Percentiles rank a stretch among this genome's conserved stretches.
phyloP scores from a whole-genome alignment of 306 rosid species.

The Gynostemma pentaphyllum region DNA sequence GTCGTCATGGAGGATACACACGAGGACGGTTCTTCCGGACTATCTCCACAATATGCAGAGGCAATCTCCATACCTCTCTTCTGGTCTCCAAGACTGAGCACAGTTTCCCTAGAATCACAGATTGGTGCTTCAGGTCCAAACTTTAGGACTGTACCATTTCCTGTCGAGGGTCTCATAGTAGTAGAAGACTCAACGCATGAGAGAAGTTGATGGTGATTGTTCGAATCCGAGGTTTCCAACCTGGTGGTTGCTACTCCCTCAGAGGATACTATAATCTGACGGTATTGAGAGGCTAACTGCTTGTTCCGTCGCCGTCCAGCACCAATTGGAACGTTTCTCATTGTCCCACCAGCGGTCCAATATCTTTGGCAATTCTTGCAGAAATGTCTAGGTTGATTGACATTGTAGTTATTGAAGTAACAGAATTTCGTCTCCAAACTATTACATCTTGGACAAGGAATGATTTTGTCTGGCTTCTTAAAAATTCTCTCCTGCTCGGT shows the following conservation, averaged over 20 bases:
- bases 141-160: constrained; percentile 29
- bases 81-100: constrained; percentile 31
- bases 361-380: constrained; percentile 75
- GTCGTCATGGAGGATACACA: constrained; percentile 27
- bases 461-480: constrained; percentile 61
- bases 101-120: constrained; percentile 34
- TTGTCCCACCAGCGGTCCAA: constrained; percentile 82
- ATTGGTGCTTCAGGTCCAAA: constrained; percentile 49
- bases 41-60: constrained; percentile 19
- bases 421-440: constrained; percentile 67
- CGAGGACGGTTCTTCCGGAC: constrained; percentile 25
- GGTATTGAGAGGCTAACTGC: constrained; percentile 50
- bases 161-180: constrained; percentile 16
- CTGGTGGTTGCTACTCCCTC: constrained; percentile 28
- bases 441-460: constrained; percentile 67
- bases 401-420: constrained; percentile 73
- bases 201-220: constrained; percentile 21
- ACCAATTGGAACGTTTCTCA: constrained; percentile 66
- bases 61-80: constrained; percentile 19
- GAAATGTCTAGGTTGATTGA: constrained; percentile 75
- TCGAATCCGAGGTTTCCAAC: constrained; percentile 20
- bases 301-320: constrained; percentile 68
- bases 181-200: constrained; percentile 18
- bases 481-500: constrained; percentile 37
- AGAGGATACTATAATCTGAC: constrained; percentile 34